Evolutionary conservation across 2,329 filamentous ascomycete genomes (phyloP).

Genomic region (Fusarium brevicatenulatum): DNA sequence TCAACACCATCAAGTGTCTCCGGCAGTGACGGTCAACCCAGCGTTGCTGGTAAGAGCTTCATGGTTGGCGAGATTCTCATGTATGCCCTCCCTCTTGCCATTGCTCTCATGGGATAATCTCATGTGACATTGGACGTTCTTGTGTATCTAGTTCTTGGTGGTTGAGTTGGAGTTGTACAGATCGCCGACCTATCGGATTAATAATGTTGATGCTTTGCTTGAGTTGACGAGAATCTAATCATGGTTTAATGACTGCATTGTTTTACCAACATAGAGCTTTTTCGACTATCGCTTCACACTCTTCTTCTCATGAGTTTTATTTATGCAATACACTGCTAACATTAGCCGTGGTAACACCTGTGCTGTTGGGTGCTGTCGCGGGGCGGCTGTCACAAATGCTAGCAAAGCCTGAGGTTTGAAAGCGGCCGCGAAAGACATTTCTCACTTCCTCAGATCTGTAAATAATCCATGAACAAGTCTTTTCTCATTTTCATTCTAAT

Average conservation of each 20-base stretch:
- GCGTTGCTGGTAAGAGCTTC: not conserved
- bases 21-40: not conserved
- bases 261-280: not conserved
- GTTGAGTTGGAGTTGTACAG: not conserved
- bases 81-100: not conserved
- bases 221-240: too few species aligned
- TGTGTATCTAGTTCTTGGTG: not conserved
- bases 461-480: not conserved
- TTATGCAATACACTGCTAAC: rapidly evolving
- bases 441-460: not conserved
- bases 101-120: not conserved
- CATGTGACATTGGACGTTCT: not conserved
- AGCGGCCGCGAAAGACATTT: rapidly evolving
- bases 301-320: rapidly evolving
- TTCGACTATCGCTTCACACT: rapidly evolving
- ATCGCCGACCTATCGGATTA: not conserved
- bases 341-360: too few species aligned
- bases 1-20: not conserved
- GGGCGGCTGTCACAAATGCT: not conserved
- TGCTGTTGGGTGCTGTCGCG: not conserved
- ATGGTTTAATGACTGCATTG: not conserved
- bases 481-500: not conserved
- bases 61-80: not conserved
- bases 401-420: not conserved
- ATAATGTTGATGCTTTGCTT: not conserved